Base-by-base conservation (phyloP, 2,329 filamentous ascomycete species). In the Nannizzia gypsea region DNA sequence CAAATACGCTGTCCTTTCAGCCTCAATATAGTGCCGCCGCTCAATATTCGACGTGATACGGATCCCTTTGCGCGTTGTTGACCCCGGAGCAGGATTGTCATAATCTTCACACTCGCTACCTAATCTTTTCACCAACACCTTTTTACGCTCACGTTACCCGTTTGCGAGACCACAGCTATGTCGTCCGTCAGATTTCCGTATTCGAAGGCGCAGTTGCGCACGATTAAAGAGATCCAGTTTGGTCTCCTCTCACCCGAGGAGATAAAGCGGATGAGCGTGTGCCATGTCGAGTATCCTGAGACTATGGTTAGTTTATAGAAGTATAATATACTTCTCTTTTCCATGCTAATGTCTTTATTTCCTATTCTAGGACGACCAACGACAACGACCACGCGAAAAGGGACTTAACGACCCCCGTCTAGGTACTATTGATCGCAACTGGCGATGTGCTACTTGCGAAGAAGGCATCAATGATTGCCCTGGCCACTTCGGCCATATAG, bases 161-260 rank as follows among this genome's bases (percentile, higher is more conserved):
- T 20, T 40, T 34, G 38, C 54, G 38, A 61, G 34, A 40, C 24
- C 28, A 20, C 73, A 77, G 89, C 70, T 71, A 96, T 99, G 93
- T 83, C 92, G 79, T 95, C 95, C 78, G 86, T 92, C 67, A 86
- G 86, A 73, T 96, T 96, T 72, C 82, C 87, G 71, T 89, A 90
- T 77, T 96, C 89, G 74, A 91, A 88, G 83, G 91, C 89, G 83
- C 91, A 91, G 75, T 83, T 97, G 83, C 92, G 93, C 81, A 95
- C 88, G 66, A 91, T 99, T 70, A 87, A 96, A 82, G 95, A 99
- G 82, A 96, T 99, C 69, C 95, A 99, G 81, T 99, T 99, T 73
- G 93, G 93, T 72, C 83, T 99, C 72, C 84, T 99, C 76, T 95
- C 93, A 38, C 93, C 93, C 26, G 93, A 99, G 74, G 95, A 99